Base-by-base conservation (phyloP, 176 grass and related monocot genomes). In the Saccharum officinarum region DNA sequence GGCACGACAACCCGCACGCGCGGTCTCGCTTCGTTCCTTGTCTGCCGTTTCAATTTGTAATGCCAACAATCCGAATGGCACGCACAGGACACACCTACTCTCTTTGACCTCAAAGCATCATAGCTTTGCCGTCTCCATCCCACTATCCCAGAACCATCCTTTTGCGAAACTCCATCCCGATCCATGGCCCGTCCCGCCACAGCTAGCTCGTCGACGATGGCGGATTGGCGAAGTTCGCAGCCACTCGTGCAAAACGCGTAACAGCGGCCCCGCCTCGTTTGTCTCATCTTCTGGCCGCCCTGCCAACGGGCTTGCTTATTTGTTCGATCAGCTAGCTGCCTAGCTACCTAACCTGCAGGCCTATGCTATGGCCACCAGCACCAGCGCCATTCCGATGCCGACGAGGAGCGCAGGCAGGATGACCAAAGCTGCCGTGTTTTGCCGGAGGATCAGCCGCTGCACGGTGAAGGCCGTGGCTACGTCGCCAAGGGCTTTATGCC, bases 241-340 rank as follows among this genome's bases (percentile, higher is more conserved):
- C 57, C 55, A 66, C 33, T 71, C 71, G 82, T 76, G 82, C 82
- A 76, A 76, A 76, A 49, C 71, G 60, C 71, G 42, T 84, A 59
- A 1, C 6, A 64, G 67, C 41, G 70, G 60, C 14, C 30, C 71
- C 60, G 1, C 30, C 55, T 46, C 13, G 12, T n/a, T 75, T 49
- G 57, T 83, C 40, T 64, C 20, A 4, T 74, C 40, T 33, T 25
- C 22, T 16, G 20, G 31, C 64, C 45, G 36, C 33, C 63, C 10
- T 47, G 28, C 62, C 25, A 66, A 3, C 7, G 15, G n/a, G 57
- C 57, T 61, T 61, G 55, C 55, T 57, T 57, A 11, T 76, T 41
- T 3, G 5, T 33, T 20, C 3, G 57, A 26, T 63, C 25, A 18
- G 10, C 15, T 57, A 57, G 62, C 37, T 20, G 50, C 17, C 17